Base-by-base conservation (phyloP, 2,329 filamentous ascomycete genomes). In the Conoideocrella luteorostrata region DNA sequence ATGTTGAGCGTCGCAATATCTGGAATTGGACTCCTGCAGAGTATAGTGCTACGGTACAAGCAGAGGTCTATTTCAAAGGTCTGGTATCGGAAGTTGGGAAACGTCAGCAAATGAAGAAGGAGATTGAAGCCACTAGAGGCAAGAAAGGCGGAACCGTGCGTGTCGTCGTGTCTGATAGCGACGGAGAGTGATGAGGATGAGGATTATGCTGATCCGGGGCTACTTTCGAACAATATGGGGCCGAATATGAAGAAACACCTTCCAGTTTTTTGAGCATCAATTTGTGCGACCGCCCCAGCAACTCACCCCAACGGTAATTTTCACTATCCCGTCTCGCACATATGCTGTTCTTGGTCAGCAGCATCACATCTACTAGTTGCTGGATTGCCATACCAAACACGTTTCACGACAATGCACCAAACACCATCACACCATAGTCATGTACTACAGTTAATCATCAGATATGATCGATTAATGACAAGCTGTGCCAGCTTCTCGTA, bases 21-120 rank as follows among this genome's bases (percentile, higher is more conserved):
- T 88, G 83, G 71, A 83, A 79, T 57, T 94, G 88, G 86, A 89
- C 82, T 1, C 84, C 89, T 0, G 74, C 89, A n/a, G 80, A 83
- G 15, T 95, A 95, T 62, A 87, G 82, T 49, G 80, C 86, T 12
- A 91, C 86, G 0, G 82, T 88, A 7, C 84, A 88, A 58, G 86
- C 87, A 2, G 88, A 94, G 64, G 84, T 89, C 1, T 93, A 94
- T 59, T 82, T 93, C 49, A 88, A 86, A 64, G 80, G 79, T 12
- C 65, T 95, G 43, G 80, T 93, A 4, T 74, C 74, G 0, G 87
- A 93, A 55, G 76, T 81, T 15, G 84, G 85, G 58, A 78, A 79
- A 59, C 70, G 78, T 53, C 57, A 62, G 41, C 55, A 62, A 43
- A 50, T 53, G 30, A 55, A 52, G 41, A 77, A 74, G 50, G 62